Conservation (phyloP, 2,329 filamentous ascomycete genomes). For the Sporothrix sp. region DNA sequence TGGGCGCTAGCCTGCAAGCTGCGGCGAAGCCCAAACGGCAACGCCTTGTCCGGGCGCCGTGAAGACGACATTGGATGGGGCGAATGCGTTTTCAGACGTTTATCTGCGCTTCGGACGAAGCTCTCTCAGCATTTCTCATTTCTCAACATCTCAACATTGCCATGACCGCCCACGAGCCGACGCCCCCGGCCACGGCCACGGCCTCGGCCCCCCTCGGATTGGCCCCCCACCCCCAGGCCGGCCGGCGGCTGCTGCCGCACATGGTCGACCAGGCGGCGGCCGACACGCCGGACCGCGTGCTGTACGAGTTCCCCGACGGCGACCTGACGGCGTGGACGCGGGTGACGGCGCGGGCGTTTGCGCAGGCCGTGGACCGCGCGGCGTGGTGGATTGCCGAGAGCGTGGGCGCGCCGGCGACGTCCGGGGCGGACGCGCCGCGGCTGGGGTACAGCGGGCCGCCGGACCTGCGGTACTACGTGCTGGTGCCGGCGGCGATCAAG, state of each 20-base stretch:
- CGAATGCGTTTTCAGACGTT: neutral
- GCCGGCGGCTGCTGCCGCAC: slow-evolving; percentile 4
- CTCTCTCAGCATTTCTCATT: no score
- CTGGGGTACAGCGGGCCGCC: slow-evolving; percentile 37
- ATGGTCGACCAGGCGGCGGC: slow-evolving; percentile 3
- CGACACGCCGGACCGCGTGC: neutral
- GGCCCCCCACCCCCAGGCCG: neutral
- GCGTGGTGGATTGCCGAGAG: neutral
- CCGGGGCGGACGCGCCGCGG: slow-evolving; percentile 24
- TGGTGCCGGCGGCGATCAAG: slow-evolving; percentile 23
- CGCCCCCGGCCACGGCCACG: no score
- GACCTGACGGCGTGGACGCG: slow-evolving; percentile 8
- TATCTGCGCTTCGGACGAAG: no score
- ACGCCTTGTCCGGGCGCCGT: neutral
- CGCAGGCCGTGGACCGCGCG: slow-evolving; percentile 16
- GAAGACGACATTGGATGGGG: no score
- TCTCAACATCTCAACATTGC: no score
- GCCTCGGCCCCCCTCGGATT: no score
- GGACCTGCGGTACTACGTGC: slow-evolving; percentile 23
- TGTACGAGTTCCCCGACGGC: slow-evolving; percentile 9
- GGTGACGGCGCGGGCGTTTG: slow-evolving; percentile 10
- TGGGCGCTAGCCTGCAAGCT: neutral
- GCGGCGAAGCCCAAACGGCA: slow-evolving; percentile 1
- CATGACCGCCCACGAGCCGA: no score
- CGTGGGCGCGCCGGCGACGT: neutral